Base-by-base conservation (phyloP, 2,329 filamentous ascomycete species). In the Botryotinia narcissicola region DNA sequence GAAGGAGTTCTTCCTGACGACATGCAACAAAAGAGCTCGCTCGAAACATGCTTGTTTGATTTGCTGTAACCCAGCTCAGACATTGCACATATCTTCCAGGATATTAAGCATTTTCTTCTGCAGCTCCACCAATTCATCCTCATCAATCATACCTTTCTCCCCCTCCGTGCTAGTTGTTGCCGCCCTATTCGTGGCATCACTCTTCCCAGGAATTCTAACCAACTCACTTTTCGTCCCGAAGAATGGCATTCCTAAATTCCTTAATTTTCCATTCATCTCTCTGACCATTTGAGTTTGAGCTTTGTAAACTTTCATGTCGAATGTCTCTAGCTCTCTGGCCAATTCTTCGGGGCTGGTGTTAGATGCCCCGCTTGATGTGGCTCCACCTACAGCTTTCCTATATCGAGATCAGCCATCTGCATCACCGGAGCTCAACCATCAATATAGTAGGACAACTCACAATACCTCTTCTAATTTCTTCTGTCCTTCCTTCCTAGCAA, bases 281-380 rank as follows among this genome's bases (percentile, higher is more conserved):
- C 84, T 83, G 0, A 87, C 84, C 90, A 92, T 91, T 18, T 87
- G 83, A 59, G 82, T 81, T 69, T 87, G 86, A 4, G 89, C 89
- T 72, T 83, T 85, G 77, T 91, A 87, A 25, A 92, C 87, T 78
- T 92, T 92, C 70, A 82, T 81, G 76, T 92, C 89, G 78, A 89
- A 92, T 32, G 83, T 83, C 44, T 82, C 79, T 12, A 92, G 81
- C 79, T 92, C 90, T 66, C 84, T 83, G 48, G 85, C 80, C 64
- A 89, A 82, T 66, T 86, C 84, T 75, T 86, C 76, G 0, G 78
- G 75, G 32, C 64, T 76, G 14, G 76, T 78, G 46, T 75, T 78
- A 6, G 76, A 73, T 22, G 71, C 80, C 14, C 78, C 78, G 44
- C 80, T 74, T 32, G 77, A 78, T 54, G 83, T 80, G 14, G 80